Evolutionary conservation across 2,329 filamentous ascomycete genomes (phyloP), one percentile per base, ranked within the genome.

Genomic region (Monosporascus sp.): DNA sequence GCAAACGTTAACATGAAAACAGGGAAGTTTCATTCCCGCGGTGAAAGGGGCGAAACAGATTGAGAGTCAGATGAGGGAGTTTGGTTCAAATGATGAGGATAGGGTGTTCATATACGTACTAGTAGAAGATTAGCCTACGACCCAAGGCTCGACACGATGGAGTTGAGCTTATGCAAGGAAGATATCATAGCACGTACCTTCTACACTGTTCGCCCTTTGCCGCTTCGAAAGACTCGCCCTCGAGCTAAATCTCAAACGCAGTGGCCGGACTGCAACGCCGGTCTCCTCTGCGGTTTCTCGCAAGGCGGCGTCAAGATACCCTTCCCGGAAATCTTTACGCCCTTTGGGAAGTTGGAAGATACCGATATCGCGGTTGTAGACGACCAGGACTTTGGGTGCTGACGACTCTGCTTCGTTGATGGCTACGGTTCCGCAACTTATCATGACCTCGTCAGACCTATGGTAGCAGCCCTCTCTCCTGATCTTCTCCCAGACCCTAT

Each of bases 201-300:
- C 27, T 8, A 27, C 11, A 8, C 8, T 8, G 8, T 27, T 27
- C 8, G 7, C 27, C 8, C 8, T 11, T 7, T 27, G 27, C 7
- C 27, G 27, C 41, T 58, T 60, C 9, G 68, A 65, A 24, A 61
- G 61, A 7, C 75, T 77, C 7, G 75, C 73, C 49, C 76, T 70
- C 15, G 77, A 78, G 41, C 68, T 65, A 54, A 76, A 70, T 43
- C 64, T 67, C 53, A 78, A 67, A 9, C 66, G 62, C 35, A 78
- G 57, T 0, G 74, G 67, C 14, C 57, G 60, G 36, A 72, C 71
- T 5, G 53, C 61, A n/a, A 77, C 65, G 5, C 76, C 76, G 7
- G 75, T 77, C 60, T 79, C 76, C 56, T 79, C 76, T 44, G 67
- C 67, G 0, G 76, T 77, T 61, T 78, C 76, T 27, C 76, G 72